phyloP scores from a whole-genome alignment of 2,329 filamentous ascomycete genomes.

The Parastagonospora avenae region DNA sequence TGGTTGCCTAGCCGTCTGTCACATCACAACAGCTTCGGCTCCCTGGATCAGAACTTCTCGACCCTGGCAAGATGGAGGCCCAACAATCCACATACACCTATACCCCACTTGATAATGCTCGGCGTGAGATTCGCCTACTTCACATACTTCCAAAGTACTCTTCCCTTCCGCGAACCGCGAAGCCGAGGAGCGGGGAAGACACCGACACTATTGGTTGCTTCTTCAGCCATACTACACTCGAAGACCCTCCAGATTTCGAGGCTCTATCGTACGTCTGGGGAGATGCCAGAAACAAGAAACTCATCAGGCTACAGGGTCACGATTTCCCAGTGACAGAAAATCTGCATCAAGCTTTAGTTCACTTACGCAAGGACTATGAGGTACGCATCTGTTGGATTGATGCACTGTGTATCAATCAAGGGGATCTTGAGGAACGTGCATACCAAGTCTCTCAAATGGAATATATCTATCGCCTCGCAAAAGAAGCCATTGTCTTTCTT shows the following conservation, averaged over 20 bases:
- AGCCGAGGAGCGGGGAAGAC: background rate
- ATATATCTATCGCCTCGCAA: background rate
- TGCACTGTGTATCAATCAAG: background rate
- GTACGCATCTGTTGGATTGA: background rate
- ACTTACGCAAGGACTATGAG: background rate
- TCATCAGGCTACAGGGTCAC: background rate
- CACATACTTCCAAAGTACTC: background rate
- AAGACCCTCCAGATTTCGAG: background rate
- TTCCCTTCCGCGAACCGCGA: too few relatives aligned
- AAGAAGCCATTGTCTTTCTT: background rate
- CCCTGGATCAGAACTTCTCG: too few relatives aligned
- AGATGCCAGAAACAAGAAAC: background rate
- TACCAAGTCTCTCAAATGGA: background rate
- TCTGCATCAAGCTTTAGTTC: background rate
- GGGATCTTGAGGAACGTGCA: background rate
- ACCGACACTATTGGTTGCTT: background rate
- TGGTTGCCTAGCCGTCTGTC: too few relatives aligned
- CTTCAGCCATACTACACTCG: background rate
- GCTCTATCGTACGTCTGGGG: conserved; percentile 1
- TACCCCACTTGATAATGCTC: background rate
- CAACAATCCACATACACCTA: background rate
- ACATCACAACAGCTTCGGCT: too few relatives aligned
- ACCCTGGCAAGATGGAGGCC: too few relatives aligned
- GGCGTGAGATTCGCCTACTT: background rate
- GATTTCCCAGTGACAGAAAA: background rate